Base-by-base conservation (phyloP, 768 basidiomycete genomes). In the Suillus alpinus region DNA sequence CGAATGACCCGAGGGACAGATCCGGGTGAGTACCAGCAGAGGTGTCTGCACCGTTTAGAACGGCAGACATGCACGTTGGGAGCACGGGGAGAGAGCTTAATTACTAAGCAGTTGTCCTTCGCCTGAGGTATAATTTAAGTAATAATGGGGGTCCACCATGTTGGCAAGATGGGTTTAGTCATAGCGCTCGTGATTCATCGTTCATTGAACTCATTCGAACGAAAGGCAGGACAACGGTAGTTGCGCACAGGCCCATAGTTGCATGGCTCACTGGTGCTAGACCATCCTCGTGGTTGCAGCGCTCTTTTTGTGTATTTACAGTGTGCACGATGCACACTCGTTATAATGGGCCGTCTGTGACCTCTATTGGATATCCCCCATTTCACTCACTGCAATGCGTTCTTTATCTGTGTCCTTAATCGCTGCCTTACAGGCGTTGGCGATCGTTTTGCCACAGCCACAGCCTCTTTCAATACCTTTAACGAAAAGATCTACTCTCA, bases 1-100 rank as follows among this genome's bases (percentile, higher is more conserved):
- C 75, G 14, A 86, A 71, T 9, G 86, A 85, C 32, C 82, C 83
- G 1, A 88, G 76, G 8, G 87, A 86, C 37, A 88, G 72, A 65
- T 88, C 87, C n/a, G 81, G 83, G 41, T 83, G 75, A 2, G 76
- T 82, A 49, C 76, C 75, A 18, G 69, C 66, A 0, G 83, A 83
- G 14, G 36, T 53, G 34, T 53, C 52, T 53, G 36, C 52, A 16
- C 52, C 36, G 20, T 53, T 37, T 37, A 23, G 34, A 26, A 37
- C 52, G 34, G 36, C 36, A 36, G 49, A 50, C 49, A 50, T 50
- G 29, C 49, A 32, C 18, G 49, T 50, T 32, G 49, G 6, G 31
- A 50, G 49, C 31, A 50, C 49, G 9, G 31, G 31, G 29, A 12
- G 47, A 29, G 10, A 29, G 26, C 47, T n/a, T 50, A 10, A 50